phyloP scores from a whole-genome alignment of 2,329 filamentous ascomycete species.

The Herpotrichia juniperi region DNA sequence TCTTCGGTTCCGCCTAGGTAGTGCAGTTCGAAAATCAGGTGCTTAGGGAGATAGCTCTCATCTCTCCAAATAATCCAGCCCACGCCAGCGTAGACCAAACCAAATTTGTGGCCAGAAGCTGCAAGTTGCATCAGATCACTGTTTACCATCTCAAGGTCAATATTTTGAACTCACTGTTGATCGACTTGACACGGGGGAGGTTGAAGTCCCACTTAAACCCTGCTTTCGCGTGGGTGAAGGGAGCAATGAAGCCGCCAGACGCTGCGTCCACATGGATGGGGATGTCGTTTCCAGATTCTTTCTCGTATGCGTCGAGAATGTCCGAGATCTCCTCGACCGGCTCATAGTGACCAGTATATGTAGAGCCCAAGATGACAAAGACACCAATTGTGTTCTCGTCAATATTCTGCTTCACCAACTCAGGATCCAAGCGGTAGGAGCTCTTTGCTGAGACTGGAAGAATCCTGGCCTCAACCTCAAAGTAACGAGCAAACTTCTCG shows the following conservation, averaged over 20 bases:
- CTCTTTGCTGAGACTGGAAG: slow-evolving; percentile 67
- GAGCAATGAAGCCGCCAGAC: slow-evolving; percentile 66
- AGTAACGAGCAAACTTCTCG: slow-evolving; percentile 76
- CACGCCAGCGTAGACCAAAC: slow-evolving; percentile 68
- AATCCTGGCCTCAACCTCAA: slow-evolving; percentile 73
- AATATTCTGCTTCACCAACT: slow-evolving; percentile 68
- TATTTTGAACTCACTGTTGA: slow-evolving; percentile 71
- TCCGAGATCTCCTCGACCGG: slow-evolving; percentile 71
- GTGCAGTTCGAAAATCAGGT: slow-evolving; percentile 73
- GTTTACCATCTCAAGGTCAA: slow-evolving; percentile 63
- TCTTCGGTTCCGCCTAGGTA: slow-evolving; percentile 76
- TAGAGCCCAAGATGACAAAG: slow-evolving; percentile 73
- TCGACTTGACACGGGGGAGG: slow-evolving; percentile 67
- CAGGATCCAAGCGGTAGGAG: slow-evolving; percentile 66
- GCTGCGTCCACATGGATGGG: slow-evolving; percentile 71
- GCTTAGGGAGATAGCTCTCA: slow-evolving; percentile 67
- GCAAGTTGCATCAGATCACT: slow-evolving; percentile 14
- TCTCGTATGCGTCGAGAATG: slow-evolving; percentile 68
- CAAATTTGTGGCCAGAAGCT: slow-evolving; percentile 65
- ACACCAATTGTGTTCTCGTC: slow-evolving; percentile 81
- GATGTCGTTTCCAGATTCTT: slow-evolving; percentile 66
- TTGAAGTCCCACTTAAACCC: slow-evolving; percentile 69
- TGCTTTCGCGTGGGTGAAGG: slow-evolving; percentile 63
- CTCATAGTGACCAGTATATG: slow-evolving; percentile 75
- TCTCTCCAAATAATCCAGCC: slow-evolving; percentile 66